These are phyloP conservation scores for Tricladium varicosporioides DNA, from an alignment of 2,329 filamentous ascomycete genomes.

Conservation along the genomic window DNA sequence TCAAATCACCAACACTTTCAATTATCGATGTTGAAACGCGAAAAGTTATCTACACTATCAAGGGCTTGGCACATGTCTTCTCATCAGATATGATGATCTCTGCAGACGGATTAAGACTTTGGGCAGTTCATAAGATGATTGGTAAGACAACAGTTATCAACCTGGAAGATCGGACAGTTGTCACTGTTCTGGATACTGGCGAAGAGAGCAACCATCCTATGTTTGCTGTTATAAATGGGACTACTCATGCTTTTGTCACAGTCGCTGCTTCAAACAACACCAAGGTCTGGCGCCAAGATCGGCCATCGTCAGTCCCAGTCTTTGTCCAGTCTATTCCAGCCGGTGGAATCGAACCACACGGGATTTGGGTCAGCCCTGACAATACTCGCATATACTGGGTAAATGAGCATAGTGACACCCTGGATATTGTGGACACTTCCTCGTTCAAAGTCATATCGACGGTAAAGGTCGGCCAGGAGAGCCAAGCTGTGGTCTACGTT, in stretches of 20 bases:
- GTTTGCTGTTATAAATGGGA: conserved; percentile 1
- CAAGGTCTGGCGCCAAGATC: conserved; percentile 4
- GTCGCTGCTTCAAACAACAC: conserved; percentile 5
- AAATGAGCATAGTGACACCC: conserved; percentile 6
- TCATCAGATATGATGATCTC: conserved; percentile 10
- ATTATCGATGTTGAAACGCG: conserved; percentile 4
- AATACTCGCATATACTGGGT: conserved; percentile 5
- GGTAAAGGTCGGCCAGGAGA: conserved; percentile 1
- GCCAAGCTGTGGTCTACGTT: conserved; percentile 5
- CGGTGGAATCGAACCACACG: conserved; percentile 4
- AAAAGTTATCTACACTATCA: neutral
- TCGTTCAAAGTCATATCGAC: conserved; percentile 1
- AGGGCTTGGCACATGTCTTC: conserved; percentile 2
- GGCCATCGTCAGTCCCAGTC: neutral
- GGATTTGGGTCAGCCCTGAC: conserved; percentile 9
- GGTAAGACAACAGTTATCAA: conserved; percentile 5
- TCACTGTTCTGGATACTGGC: conserved; percentile 2
- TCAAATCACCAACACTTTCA: neutral
- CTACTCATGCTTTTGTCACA: conserved; percentile 2
- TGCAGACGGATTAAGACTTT: conserved; percentile 6
- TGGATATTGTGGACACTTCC: conserved; percentile 3
- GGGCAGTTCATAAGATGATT: conserved; percentile 6
- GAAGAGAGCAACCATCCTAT: conserved; percentile 7
- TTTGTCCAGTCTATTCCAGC: conserved; percentile 4
- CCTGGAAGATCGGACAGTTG: neutral